Base-by-base conservation (phyloP, 805 yeast species). In the Wickerhamiella hasegawae region DNA sequence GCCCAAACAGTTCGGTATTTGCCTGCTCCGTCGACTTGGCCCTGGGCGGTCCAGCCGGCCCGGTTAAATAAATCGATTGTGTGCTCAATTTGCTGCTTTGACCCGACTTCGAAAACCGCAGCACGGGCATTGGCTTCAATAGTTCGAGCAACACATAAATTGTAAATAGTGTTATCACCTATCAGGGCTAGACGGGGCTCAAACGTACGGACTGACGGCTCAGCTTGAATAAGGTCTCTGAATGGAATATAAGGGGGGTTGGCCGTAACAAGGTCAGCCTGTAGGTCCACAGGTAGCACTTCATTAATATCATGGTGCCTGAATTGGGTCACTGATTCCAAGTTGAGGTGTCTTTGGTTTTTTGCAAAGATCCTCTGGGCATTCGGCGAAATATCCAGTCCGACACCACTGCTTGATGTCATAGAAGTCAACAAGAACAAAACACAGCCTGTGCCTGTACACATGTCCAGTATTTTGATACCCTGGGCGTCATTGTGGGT, bases 391-490 rank as follows among this genome's bases (percentile, higher is more conserved):
- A 93, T 85, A 2, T 46, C 45, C 0, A 46, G 43, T 4, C 79
- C 74, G 2, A 70, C 49, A 46, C 83, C 94, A 2, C 73, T 52
- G 0, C 20, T 17, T 6, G 19, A 6, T 5, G 6, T 6, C 31
- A 6, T 14, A 16, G 18, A 16, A 5, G 36, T 28, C 3, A 45
- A 40, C 9, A 59, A 29, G 18, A 52, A 47, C 10, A 53, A 47
- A 1, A 90, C 69, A 51, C 97, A 87, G 1, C 97, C 98, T 0
- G 87, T 62, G 0, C 96, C 96, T 0, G 94, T 70, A 44, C 95
- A 84, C 19, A 81, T 61, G 56, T 85, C 96, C 6, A 78, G 42
- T 2, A 74, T 54, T 2, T 11, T 25, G 28, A n/a, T 27, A 26
- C 12, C 27, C 27, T 14, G 19, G 10, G 19, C 4, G 18, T 28